Evolutionary conservation across 805 yeast species (phyloP), one percentile per base, ranked within the genome.

Genomic region (Clavispora vitiphila): DNA sequence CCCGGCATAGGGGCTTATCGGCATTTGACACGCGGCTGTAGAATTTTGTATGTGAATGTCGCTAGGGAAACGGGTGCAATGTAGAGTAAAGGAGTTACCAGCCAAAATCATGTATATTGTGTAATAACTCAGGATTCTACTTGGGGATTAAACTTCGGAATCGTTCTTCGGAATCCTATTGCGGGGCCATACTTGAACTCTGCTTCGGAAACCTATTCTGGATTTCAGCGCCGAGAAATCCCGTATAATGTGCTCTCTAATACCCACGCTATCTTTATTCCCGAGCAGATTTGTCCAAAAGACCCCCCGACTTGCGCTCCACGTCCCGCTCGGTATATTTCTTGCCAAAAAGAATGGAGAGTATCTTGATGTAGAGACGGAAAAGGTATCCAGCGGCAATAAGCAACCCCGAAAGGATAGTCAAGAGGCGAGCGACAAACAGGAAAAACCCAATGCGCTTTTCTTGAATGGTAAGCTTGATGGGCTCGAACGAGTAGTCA

Each of bases 401-500:
- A 42, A 86, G 68, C 11, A 88, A 62, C 10, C 97, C 96, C 11
- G 97, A 96, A 16, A 82, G 57, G 11, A 91, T 83, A 3, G 96
- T 90, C 7, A 84, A 83, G 37, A 90, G 63, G 50, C 90, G 76
- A 9, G 88, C 78, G 8, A 88, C 64, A 62, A 91, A 91, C 53
- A 83, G 86, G 32, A 80, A 58, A 58, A 91, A 91, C 4, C 91
- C 74, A 31, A 91, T 69, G 48, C 98, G 73, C 40, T 65, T 71
- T 55, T 91, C 97, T 20, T 71, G 71, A 16, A 89, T 72, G 3
- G 77, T 62, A 51, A 93, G 72, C 35, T 81, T 76, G 34, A 93
- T 77, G 4, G 97, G 91, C 55, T 93, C 98, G 58, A 93, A 88
- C 50, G 88, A 88, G 60, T 90, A 91, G 42, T 76, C 78, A 67